Evolutionary conservation across 1,284 basidiomycete genomes (phyloP), one percentile per base, ranked within the genome.

Genomic region (Serendipita sp.): DNA sequence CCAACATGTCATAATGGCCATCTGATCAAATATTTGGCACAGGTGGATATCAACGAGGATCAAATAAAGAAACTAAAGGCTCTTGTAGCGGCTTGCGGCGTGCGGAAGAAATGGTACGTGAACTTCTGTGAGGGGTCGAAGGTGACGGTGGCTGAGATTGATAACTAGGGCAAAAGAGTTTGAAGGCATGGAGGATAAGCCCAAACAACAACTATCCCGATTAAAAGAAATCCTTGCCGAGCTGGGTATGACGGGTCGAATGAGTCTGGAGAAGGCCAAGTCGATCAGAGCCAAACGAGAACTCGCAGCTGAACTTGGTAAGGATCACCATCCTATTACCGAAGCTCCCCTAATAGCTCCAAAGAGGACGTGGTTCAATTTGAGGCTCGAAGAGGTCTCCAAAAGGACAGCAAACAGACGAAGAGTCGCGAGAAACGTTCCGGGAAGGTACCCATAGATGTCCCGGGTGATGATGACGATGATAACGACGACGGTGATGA

Each of bases 191-290:
- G 78, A 82, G 30, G 53, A 58, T 26, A 78, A 75, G 3, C 76
- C 83, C 0, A 78, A 78, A 1, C 78, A 83, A 55, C 88, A 93
- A 69, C 85, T 90, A 47, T 72, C 75, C 50, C 82, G 81, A 53
- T 75, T 93, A 35, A 81, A 81, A 62, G 73, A 78, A 38, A 81
- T 91, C 6, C 76, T 93, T 4, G 68, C 74, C 2, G 83, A 83
- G 0, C 77, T 93, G 30, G 90, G 91, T 0, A 93, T 93, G 89
- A 79, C 75, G 1, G 86, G 88, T 2, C 78, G 85, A n/a, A 76
- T 84, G 67, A 91, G 82, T 65, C 67, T 91, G 69, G 86, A 87
- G 63, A 85, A 92, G 72, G 91, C 91, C 2, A 87, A 82, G 67
- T 73, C 75, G 1, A 85, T 93, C 69, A 85, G 79, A 66, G 80